Conservation (phyloP, 2,329 filamentous ascomycete species). For the Hawksworthiomyces lignivorus region DNA sequence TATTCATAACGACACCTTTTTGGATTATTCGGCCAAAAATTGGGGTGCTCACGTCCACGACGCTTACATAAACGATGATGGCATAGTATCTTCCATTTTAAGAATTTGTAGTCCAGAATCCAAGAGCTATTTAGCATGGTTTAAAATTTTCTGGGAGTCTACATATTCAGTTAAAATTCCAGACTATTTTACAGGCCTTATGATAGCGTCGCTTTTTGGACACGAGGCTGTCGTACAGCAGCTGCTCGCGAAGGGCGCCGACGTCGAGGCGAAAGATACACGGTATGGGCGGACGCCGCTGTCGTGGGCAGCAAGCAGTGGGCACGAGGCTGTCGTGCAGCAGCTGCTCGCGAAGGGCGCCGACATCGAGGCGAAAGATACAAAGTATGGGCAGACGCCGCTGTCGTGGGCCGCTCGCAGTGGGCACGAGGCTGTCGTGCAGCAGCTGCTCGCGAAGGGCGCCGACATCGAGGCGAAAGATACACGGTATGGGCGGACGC, state of each 20-base stretch:
- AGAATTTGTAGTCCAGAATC: constrained; percentile 13
- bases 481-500: too few relatives aligned
- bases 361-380: too few relatives aligned
- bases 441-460: not conserved
- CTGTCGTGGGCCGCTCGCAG: too few relatives aligned
- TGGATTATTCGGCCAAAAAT: constrained; percentile 17
- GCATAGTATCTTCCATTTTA: constrained; percentile 7
- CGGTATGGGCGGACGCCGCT: not conserved
- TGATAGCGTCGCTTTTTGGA: constrained; percentile 14
- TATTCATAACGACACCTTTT: constrained; percentile 4
- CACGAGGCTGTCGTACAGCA: constrained; percentile 7
- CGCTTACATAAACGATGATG: constrained; percentile 7
- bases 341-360: too few relatives aligned
- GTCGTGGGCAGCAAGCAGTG: not conserved
- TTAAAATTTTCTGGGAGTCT: constrained; percentile 4
- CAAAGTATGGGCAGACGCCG: too few relatives aligned
- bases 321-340: too few relatives aligned
- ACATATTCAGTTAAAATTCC: too few relatives aligned
- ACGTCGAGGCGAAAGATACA: too few relatives aligned
- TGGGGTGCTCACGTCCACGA: constrained; percentile 19
- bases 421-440: constrained; percentile 11
- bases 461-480: constrained; percentile 7
- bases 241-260: not conserved
- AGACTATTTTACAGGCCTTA: constrained; percentile 9
- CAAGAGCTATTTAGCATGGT: constrained; percentile 8